Evolutionary conservation across 768 basidiomycete species (phyloP).

Genomic region (Amanita rubescens): DNA sequence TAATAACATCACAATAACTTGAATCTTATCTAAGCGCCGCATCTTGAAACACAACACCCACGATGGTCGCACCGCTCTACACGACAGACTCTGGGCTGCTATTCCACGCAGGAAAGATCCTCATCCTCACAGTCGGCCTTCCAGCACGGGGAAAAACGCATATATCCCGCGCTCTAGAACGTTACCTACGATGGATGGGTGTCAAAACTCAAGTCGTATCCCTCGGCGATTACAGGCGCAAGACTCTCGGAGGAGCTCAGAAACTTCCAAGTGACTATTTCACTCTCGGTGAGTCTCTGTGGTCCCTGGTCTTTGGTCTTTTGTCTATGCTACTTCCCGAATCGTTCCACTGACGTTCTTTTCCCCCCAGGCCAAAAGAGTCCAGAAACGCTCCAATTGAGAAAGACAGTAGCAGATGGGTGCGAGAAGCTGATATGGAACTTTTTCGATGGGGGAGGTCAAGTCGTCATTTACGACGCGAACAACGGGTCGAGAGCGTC

Average conservation of each 20-base stretch:
- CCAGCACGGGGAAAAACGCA: slow-evolving; percentile 97
- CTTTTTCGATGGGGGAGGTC: slow-evolving; percentile 81
- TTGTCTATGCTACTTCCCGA: no score
- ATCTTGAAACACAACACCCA: background rate
- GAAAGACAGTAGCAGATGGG: slow-evolving; percentile 68
- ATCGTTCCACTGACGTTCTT: no score
- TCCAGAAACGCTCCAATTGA: slow-evolving; percentile 69
- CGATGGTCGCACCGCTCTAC: slow-evolving; percentile 95
- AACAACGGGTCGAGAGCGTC: slow-evolving; percentile 78
- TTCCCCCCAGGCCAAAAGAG: slow-evolving; percentile 83
- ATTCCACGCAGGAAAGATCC: slow-evolving; percentile 92
- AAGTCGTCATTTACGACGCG: slow-evolving; percentile 98
- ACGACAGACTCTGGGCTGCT: slow-evolving; percentile 84
- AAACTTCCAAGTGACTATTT: slow-evolving; percentile 93
- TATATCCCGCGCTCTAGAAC: slow-evolving; percentile 88
- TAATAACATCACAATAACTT: no score
- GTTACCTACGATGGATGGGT: slow-evolving; percentile 98
- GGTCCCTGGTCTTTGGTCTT: background rate
- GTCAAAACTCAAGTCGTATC: slow-evolving; percentile 95
- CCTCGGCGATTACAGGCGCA: slow-evolving; percentile 89
- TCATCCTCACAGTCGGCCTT: slow-evolving; percentile 87
- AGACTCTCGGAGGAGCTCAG: slow-evolving; percentile 82
- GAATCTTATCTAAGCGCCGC: slow-evolving; percentile 1
- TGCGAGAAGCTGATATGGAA: slow-evolving; percentile 87
- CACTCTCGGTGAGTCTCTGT: slow-evolving; percentile 48